These are phyloP conservation scores for Periglandula ipomoeae DNA, from an alignment of 2,329 filamentous ascomycete species.

Conservation along the genomic window DNA sequence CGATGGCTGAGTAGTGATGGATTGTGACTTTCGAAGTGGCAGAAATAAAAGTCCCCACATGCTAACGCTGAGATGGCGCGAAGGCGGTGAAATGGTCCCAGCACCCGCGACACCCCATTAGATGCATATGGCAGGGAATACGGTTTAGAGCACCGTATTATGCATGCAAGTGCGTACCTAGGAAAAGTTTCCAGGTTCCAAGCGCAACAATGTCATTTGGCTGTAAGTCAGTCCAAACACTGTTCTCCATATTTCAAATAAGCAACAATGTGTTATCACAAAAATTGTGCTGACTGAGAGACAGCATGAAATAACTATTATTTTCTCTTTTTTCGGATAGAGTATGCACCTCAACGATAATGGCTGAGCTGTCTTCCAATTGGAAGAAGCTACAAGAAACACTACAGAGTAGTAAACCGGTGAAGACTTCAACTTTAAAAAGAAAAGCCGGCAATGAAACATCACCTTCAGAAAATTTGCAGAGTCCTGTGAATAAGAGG, in stretches of 20 bases:
- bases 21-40: no score
- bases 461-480: slow-evolving; percentile 20
- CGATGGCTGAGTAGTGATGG: no score
- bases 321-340: background rate
- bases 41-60: no score
- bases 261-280: background rate
- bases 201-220: background rate
- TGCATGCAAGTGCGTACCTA: background rate
- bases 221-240: background rate
- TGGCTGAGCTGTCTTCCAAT: slow-evolving; percentile 53
- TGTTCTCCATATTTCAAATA: background rate
- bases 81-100: no score
- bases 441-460: slow-evolving; percentile 29
- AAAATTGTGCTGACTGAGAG: background rate
- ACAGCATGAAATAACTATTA: background rate
- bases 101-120: no score
- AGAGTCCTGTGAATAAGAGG: slow-evolving; percentile 14
- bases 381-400: slow-evolving; percentile 70
- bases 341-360: slow-evolving; percentile 11
- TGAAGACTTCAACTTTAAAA: slow-evolving; percentile 29
- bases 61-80: no score
- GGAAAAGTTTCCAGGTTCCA: background rate
- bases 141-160: no score
- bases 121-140: no score
- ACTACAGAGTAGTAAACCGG: slow-evolving; percentile 36